Evolutionary conservation across 1,284 basidiomycete genomes (phyloP), one percentile per base, ranked within the genome.

Genomic region (Heliocybe sulcata): DNA sequence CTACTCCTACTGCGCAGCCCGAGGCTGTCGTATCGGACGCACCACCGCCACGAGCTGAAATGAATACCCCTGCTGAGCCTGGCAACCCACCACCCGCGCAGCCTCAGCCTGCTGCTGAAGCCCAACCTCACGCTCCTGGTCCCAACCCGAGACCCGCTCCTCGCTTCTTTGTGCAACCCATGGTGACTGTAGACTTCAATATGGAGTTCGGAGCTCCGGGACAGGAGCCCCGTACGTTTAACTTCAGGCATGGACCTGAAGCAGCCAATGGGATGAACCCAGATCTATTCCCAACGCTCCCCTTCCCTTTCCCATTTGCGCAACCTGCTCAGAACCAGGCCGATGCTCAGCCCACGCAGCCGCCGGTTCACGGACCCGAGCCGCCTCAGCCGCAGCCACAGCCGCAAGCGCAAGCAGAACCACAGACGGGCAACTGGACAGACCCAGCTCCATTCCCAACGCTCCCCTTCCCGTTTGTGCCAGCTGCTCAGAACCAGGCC

Each of bases 21-120:
- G 16, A 6, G 38, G 3, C 6, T 6, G 14, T 51, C 3, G 35
- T 48, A 27, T 20, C 47, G 45, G 48, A 27, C 38, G 35, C 25
- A 38, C 23, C n/a, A 23, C 35, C 52, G 35, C 31, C 27, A 47
- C 29, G 52, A 26, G 54, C 52, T 54, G 51, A 25, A 6, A 6
- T 16, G 8, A 42, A 42, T 16, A 6, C 38, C 4, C 38, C 38
- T n/a, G 38, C 27, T 51, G 12, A 49, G 42, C 42, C 38, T 42
- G 16, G 6, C 25, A 52, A 33, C 51, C 19, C 12, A 33, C 29
- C 29, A 19, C 51, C 11, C 26, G 33, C 27, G 2, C 58, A 60
- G 26, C 54, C 55, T 23, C 57, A 57, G 33, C 55, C 52, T n/a
- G 29, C 59, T 45, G 56, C 54, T 42, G 16, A 42, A 8, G 16